These are phyloP conservation scores for Aulographum hederae DNA, from an alignment of 2,329 filamentous ascomycete species.

Conservation along the genomic window DNA sequence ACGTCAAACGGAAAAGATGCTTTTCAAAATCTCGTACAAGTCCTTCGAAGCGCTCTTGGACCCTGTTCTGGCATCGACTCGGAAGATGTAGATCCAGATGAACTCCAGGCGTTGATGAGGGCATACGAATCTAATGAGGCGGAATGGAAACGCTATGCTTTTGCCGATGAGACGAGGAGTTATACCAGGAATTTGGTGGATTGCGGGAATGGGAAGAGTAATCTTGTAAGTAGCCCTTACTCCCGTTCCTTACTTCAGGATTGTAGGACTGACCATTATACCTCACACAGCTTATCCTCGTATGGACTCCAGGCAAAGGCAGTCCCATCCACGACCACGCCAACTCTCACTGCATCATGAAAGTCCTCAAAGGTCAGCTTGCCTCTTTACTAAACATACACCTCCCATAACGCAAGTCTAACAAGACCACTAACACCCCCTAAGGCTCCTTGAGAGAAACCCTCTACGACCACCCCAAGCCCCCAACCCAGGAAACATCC, in stretches of 20 bases:
- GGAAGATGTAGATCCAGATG: conserved; percentile 57
- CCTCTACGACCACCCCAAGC: too few species aligned
- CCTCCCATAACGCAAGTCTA: too few species aligned
- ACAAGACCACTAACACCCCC: too few species aligned
- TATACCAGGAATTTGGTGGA: conserved; percentile 87
- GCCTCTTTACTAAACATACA: too few species aligned
- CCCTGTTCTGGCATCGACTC: conserved; percentile 68
- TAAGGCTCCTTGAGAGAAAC: too few species aligned
- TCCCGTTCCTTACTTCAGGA: too few species aligned
- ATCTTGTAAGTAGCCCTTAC: conserved; percentile 35
- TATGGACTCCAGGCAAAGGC: conserved; percentile 72
- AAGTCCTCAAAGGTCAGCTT: conserved; percentile 60
- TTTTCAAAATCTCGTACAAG: conserved; percentile 54
- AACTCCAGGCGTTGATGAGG: conserved; percentile 56
- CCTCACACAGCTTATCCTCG: conserved; percentile 51
- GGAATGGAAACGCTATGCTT: conserved; percentile 61
- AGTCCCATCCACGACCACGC: conserved; percentile 67
- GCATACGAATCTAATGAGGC: conserved; percentile 48
- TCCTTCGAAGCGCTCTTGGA: conserved; percentile 58
- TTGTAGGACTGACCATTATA: conserved; percentile 6
- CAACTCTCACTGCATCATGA: conserved; percentile 87
- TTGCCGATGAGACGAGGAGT: conserved; percentile 47
- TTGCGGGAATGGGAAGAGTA: conserved; percentile 69
- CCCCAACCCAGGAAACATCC: neutral
- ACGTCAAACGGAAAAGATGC: too few species aligned